Evolutionary conservation across 257 asterid genomes (phyloP), one percentile per base, ranked within the genome.

Genomic region (Pogostemon cablin): DNA sequence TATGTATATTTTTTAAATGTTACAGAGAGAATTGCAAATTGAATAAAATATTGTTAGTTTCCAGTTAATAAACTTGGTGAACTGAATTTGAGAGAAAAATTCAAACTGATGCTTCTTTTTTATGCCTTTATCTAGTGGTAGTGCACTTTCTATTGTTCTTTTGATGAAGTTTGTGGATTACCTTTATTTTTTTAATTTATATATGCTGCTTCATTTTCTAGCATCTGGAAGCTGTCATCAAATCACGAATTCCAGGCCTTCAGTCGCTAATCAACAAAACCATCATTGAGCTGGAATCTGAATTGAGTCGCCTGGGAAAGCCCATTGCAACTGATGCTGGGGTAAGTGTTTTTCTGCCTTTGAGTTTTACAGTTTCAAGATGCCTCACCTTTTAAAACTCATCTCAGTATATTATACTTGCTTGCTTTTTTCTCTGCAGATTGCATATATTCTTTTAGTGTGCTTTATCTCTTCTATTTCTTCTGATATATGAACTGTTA

Each of bases 161-260:
- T 4, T 5, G 11, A 41, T 65, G 49, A 73, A 61, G 65, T 54
- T 71, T 53, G 12, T 53, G 15, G 35, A 44, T 20, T 47, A n/a
- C 62, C 9, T 53, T 41, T 74, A 7, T 44, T n/a, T 35, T 69
- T 34, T 65, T 7, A 61, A 52, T 50, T 38, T 67, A 63, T 68
- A 35, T 46, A 62, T 70, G 37, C 61, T 69, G 69, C 59, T 75
- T 56, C 57, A 65, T 68, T 75, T 77, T 78, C 69, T 81, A 93
- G 99, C 99, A 93, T 82, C 82, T 93, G 91, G 99, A 93, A 83
- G 67, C 97, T 55, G 99, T 91, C 73, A 93, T 93, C 86, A 93
- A 93, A 83, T 92, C 99, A 66, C 87, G 99, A 80, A 95, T 95
- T 72, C 99, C 99, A 67, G 93, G 98, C 80, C 97, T 95, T 80